Evolutionary conservation across 345 rosid genomes (phyloP), one percentile per base, ranked within the genome.

Genomic region (Brassica incana): DNA sequence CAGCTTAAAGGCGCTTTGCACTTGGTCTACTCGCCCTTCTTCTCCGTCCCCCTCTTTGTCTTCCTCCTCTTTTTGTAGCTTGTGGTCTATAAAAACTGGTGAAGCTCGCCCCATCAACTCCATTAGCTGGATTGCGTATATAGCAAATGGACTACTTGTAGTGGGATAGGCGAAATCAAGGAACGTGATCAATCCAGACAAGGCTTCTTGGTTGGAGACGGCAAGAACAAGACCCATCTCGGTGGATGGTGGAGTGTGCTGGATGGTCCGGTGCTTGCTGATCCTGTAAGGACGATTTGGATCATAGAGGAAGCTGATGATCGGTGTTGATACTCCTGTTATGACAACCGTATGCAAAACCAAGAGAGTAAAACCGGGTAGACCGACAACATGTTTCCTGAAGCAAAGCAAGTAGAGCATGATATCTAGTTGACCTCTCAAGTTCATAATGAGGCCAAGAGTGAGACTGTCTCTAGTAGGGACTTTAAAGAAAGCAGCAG

Each of bases 271-370:
- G 73, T 88, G 85, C 63, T 74, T 88, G 84, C 83, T 91, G n/a
- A 87, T 87, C 86, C 84, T 86, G 74, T 90, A 89, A n/a, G 97
- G 95, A 77, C 77, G 85, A 1, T 88, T 80, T 15, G 98, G 97
- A 74, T 92, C 93, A 9, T 90, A 92, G 5, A 95, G 82, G 35
- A 89, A 52, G 82, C 82, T 79, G 14, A 91, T 89, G 40, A 90
- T 8, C 0, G 93, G 92, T 8, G 90, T 70, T 3, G 54, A 30
- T 64, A 85, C 11, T 30, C 72, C 87, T 1, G 88, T 89, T 30
- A 78, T n/a, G 2, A 65, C 3, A 7, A 79, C 3, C 0, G 89
- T 75, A 35, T 77, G 36, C 10, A 95, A 67, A 48, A 90, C 80
- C 85, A 88, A 4, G 74, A 91, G 4, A 2, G 96, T 65, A 78